phyloP scores from a whole-genome alignment of 2,329 filamentous ascomycete genomes.

The Hypomyces perniciosus region DNA sequence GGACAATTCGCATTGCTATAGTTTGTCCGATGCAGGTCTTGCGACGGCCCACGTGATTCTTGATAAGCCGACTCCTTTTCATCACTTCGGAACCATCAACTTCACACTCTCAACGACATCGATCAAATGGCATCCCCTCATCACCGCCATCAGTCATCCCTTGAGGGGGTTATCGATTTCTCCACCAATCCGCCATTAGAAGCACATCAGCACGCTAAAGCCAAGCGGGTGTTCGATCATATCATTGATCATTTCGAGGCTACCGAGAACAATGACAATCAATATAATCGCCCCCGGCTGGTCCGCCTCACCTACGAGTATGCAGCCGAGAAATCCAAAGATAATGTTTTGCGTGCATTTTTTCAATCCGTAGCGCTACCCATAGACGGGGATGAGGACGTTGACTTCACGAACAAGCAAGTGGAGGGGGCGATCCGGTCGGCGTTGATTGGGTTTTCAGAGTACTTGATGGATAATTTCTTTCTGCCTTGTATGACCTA shows the following conservation, averaged over 20 bases:
- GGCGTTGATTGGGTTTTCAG: conserved; percentile 1
- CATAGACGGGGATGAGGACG: background rate
- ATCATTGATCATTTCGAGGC: background rate
- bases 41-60: no score
- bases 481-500: background rate
- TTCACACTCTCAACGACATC: no score
- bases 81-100: no score
- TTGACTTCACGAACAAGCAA: background rate
- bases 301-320: conserved; percentile 4
- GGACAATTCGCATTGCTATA: no score
- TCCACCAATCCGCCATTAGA: background rate
- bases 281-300: background rate
- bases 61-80: no score
- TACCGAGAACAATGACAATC: background rate
- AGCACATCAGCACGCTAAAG: background rate
- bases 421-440: background rate
- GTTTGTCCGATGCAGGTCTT: no score
- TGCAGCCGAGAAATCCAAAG: conserved; percentile 1
- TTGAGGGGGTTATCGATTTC: conserved; percentile 4
- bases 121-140: background rate
- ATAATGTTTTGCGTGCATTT: conserved; percentile 4
- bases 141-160: conserved; percentile 3
- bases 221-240: background rate
- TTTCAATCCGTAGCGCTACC: background rate
- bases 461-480: background rate